Evolutionary conservation across 2,329 filamentous ascomycete species (phyloP).

Genomic region (Lecanosticta acicola): DNA sequence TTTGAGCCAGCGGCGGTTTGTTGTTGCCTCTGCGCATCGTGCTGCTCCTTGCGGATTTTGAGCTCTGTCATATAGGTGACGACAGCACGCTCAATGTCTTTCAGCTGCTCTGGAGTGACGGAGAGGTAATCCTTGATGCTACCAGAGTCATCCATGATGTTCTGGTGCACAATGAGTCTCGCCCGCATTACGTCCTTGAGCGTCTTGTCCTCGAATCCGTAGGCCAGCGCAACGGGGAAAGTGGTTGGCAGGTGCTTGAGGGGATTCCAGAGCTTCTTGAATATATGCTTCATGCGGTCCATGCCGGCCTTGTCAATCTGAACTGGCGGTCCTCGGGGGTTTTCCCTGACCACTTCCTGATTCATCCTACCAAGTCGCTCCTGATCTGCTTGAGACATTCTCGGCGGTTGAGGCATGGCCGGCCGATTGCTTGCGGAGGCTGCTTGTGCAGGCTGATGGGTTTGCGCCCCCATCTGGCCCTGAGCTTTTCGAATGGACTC

Average conservation of each 20-base stretch:
- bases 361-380: conserved; percentile 15
- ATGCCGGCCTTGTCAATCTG: conserved; percentile 17
- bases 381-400: background rate
- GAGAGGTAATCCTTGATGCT: conserved; percentile 28
- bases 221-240: conserved; percentile 18
- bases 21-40: conserved; percentile 10
- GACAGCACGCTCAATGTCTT: conserved; percentile 21
- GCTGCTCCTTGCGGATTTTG: conserved; percentile 21
- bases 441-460: conserved; percentile 7
- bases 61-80: conserved; percentile 26
- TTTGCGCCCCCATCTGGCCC: conserved; percentile 8
- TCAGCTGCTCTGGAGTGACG: conserved; percentile 22
- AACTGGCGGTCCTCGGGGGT: conserved; percentile 26
- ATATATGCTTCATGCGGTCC: conserved; percentile 18
- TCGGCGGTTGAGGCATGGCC: background rate
- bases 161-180: conserved; percentile 26
- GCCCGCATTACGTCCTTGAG: conserved; percentile 25
- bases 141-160: conserved; percentile 20
- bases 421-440: conserved; percentile 1
- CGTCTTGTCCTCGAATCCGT: conserved; percentile 20
- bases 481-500: conserved; percentile 28
- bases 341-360: conserved; percentile 18
- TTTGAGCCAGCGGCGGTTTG: conserved; percentile 1
- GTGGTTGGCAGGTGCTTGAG: conserved; percentile 22
- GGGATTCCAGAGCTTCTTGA: conserved; percentile 25